Conservation (phyloP, 129 eudicot genomes). For the Scalesia atractyloides region DNA sequence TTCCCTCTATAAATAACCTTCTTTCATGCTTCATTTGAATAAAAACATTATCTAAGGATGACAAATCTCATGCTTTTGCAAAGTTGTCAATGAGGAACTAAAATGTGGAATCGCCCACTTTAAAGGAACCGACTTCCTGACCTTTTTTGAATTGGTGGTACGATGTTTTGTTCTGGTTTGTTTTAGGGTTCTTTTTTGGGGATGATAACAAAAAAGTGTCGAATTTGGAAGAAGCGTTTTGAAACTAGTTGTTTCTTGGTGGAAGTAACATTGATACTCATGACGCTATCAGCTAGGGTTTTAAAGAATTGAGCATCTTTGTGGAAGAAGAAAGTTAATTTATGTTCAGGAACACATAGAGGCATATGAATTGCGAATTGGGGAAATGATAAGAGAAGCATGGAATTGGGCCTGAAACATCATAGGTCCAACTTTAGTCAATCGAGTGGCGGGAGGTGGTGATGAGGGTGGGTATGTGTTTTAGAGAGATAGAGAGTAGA, state of each 20-base stretch:
- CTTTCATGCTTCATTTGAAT: slow-evolving; percentile 69
- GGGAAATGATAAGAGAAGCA: not conserved
- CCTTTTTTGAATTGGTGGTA: slow-evolving; percentile 43
- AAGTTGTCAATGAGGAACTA: slow-evolving; percentile 63
- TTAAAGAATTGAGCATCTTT: too few species aligned
- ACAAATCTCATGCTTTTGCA: slow-evolving; percentile 66
- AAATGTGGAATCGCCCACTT: slow-evolving; percentile 72
- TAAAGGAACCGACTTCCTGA: slow-evolving; percentile 62
- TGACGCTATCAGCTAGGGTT: slow-evolving; percentile 22
- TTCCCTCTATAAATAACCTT: slow-evolving; percentile 63
- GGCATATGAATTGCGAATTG: not conserved
- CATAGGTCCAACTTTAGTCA: too few species aligned
- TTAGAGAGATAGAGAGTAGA: too few species aligned
- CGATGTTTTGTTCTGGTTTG: slow-evolving; percentile 11
- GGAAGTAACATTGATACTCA: slow-evolving; percentile 41
- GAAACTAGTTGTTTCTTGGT: slow-evolving; percentile 32
- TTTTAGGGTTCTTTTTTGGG: not conserved
- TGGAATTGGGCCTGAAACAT: not conserved
- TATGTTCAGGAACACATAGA: too few species aligned
- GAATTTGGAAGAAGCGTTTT: slow-evolving; percentile 36
- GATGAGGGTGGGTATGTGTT: too few species aligned
- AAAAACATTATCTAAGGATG: slow-evolving; percentile 58
- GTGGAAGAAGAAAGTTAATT: too few species aligned
- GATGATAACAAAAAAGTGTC: slow-evolving; percentile 36
- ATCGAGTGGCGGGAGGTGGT: too few species aligned